These are phyloP conservation scores for Linnemannia elongata DNA, from an alignment of 192 early-diverging fungal genomes.

Conservation along the genomic window DNA sequence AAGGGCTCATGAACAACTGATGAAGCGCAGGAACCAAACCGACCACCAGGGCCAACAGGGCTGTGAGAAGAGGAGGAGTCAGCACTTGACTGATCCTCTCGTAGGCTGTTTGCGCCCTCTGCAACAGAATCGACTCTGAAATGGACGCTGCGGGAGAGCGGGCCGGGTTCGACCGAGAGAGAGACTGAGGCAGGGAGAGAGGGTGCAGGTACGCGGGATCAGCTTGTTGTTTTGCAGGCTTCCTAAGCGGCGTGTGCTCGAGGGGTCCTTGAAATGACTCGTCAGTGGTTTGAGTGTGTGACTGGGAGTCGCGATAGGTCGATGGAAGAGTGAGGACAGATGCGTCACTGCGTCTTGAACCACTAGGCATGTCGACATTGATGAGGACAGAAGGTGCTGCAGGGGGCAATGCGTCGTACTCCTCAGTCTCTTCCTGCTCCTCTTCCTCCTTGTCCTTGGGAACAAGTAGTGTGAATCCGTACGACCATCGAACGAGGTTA, in stretches of 20 bases:
- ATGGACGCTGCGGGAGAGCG: slow-evolving; percentile 18
- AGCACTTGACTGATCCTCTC: slow-evolving; percentile 58
- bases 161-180: neutral
- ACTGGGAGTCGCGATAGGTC: neutral
- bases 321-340: slow-evolving; percentile 12
- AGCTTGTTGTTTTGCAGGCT: neutral
- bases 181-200: neutral
- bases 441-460: slow-evolving; percentile 39
- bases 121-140: slow-evolving; percentile 25
- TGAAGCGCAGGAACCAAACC: slow-evolving; percentile 78
- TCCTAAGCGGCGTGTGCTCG: neutral
- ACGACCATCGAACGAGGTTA: slow-evolving; percentile 84
- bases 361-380: slow-evolving; percentile 21
- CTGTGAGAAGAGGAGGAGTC: slow-evolving; percentile 82
- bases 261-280: too few relatives aligned
- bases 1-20: slow-evolving; percentile 70
- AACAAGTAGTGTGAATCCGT: slow-evolving; percentile 76
- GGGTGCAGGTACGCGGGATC: slow-evolving; percentile 10
- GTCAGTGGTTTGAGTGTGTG: neutral
- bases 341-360: slow-evolving; percentile 20
- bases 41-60: slow-evolving; percentile 73
- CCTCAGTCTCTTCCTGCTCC: slow-evolving; percentile 18
- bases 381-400: slow-evolving; percentile 36
- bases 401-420: neutral
- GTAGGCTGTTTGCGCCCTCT: slow-evolving; percentile 18